Evolutionary conservation across 192 early-diverging fungal species (phyloP).

Genomic region (Coemansia sp.): DNA sequence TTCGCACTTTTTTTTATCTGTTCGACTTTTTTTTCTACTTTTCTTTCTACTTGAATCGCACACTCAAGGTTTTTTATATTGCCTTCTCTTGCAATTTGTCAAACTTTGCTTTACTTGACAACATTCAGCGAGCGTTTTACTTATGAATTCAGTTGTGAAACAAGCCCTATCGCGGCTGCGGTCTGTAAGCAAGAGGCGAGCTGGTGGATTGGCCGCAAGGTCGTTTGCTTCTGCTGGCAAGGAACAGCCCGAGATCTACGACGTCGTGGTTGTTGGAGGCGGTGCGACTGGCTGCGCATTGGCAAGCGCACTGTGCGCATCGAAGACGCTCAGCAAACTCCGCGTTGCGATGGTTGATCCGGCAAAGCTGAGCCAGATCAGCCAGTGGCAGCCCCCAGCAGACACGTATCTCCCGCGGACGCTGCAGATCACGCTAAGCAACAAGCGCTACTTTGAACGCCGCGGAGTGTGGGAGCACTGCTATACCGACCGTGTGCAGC

Average conservation of each 20-base stretch:
- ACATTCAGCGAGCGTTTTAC: not conserved
- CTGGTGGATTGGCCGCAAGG: not conserved
- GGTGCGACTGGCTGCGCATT: slow-evolving; percentile 87
- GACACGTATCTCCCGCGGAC: slow-evolving; percentile 79
- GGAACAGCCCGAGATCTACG: slow-evolving; percentile 54
- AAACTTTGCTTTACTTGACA: not conserved
- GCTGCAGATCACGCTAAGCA: slow-evolving; percentile 71
- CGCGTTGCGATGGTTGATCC: slow-evolving; percentile 81
- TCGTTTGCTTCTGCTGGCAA: not conserved
- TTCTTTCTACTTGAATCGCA: not conserved
- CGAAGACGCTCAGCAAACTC: slow-evolving; percentile 19
- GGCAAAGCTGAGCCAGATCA: slow-evolving; percentile 61
- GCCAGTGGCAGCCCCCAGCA: slow-evolving; percentile 55
- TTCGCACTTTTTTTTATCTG: not conserved
- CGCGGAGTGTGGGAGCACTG: slow-evolving; percentile 66
- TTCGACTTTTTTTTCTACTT: not conserved
- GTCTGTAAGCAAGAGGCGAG: not conserved
- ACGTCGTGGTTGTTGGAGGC: slow-evolving; percentile 89
- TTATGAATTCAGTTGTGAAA: not conserved
- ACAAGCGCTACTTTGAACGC: slow-evolving; percentile 48
- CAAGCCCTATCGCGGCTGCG: not conserved
- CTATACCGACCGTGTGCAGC: slow-evolving; percentile 61
- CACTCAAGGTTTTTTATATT: not conserved
- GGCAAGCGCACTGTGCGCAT: slow-evolving; percentile 63
- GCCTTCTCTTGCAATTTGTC: not conserved